These are phyloP conservation scores for Epichloe aotearoae DNA, from an alignment of 2,329 filamentous ascomycete species.

Conservation along the genomic window DNA sequence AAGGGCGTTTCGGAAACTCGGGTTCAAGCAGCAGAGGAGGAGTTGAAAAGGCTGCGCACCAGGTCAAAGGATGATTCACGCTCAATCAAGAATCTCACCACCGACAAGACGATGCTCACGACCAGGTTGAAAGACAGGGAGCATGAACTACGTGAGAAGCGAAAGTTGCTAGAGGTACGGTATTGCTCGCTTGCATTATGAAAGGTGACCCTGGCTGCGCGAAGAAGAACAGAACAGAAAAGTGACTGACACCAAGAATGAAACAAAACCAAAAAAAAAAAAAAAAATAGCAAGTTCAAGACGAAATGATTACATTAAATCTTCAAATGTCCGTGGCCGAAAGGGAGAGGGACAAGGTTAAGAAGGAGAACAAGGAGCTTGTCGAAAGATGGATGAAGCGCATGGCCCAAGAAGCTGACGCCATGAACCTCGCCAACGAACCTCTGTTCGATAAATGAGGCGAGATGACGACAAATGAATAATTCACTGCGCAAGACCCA, in stretches of 20 bases:
- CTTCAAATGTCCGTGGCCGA: constrained; percentile 81
- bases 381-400: constrained; percentile 84
- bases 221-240: not conserved
- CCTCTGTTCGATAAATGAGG: constrained; percentile 17
- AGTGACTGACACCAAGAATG: not conserved
- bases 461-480: not conserved
- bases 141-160: constrained; percentile 74
- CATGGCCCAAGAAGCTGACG: constrained; percentile 75
- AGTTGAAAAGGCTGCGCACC: constrained; percentile 49
- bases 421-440: constrained; percentile 62
- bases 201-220: too few species aligned
- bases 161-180: constrained; percentile 60
- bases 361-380: constrained; percentile 75
- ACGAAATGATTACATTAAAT: constrained; percentile 80
- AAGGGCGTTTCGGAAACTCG: constrained; percentile 54
- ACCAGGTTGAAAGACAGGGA: constrained; percentile 66
- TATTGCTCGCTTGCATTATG: not conserved
- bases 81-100: constrained; percentile 47
- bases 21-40: constrained; percentile 47
- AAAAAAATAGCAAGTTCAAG: constrained; percentile 59
- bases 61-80: constrained; percentile 46
- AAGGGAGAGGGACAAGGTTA: constrained; percentile 57
- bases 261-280: too few species aligned
- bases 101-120: constrained; percentile 47
- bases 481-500: not conserved